Evolutionary conservation across 441 rosid genomes (phyloP), one percentile per base, ranked within the genome.

Genomic region (Adansonia gregorii): DNA sequence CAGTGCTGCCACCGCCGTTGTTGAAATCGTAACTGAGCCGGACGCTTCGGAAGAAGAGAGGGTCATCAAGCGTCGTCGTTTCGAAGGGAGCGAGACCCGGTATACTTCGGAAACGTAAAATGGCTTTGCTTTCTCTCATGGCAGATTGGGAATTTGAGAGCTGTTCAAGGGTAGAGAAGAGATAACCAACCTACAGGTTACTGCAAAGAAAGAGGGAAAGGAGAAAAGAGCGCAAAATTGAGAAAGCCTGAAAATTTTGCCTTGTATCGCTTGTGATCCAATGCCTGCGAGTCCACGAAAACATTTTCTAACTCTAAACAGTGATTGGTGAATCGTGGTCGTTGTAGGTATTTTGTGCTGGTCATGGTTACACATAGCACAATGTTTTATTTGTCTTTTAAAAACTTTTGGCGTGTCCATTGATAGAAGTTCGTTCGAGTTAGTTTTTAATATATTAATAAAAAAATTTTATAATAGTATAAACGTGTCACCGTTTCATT

Each of bases 81-180:
- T 73, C 76, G 35, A 48, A 85, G 15, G 87, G 75, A 58, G 65
- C 81, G 2, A 93, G 91, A 67, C 78, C 82, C 31, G 93, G 86
- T 35, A 85, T 75, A 82, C 67, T 75, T 71, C 82, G 80, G 67
- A 86, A 80, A 0, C 85, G 78, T 65, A 88, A 48, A 27, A 78
- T 68, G 76, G 84, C 80, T 41, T 78, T 80, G 71, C 86, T 88
- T 77, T 87, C 92, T 82, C 82, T 77, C 98, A 92, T 94, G 82
- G 72, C 75, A 54, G 19, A 67, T 45, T 24, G 52, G 24, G 51
- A 58, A 69, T 76, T 17, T 35, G 77, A 6, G 46, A 59, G 39
- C 24, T 20, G 51, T 56, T 20, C 35, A 46, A 10, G 66, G 59
- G 65, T 6, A 51, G 58, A 51, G 80, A 78, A 78, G 79, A 66